Base-by-base conservation (phyloP, 179 eudicot species). In the Silene vulgaris region DNA sequence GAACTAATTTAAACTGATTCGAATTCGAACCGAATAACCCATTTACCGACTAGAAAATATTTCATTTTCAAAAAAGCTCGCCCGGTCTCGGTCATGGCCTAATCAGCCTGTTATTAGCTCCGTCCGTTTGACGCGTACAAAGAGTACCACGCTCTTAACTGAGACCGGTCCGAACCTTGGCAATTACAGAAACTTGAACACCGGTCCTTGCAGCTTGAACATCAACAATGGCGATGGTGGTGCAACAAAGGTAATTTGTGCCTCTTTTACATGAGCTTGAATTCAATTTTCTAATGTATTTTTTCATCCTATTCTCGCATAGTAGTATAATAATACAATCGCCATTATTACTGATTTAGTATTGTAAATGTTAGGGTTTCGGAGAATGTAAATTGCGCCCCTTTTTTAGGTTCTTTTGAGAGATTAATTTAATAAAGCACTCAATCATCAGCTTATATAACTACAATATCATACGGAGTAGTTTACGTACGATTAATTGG, bases 361-460 rank as follows among this genome's bases (percentile, higher is more conserved):
- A 45, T 9, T 29, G 40, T 29, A 65, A 30, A 65, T 65, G 37
- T 32, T 65, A 65, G 69, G 43, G 69, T 65, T 28, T 65, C 5
- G 29, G 43, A 54, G 11, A 2, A 30, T 28, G 40, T 6, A 29
- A 29, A 3, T 65, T 65, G 7, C 17, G 17, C 69, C 43, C 7
- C 40, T 1, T 29, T 30, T 30, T 64, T 28, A 2, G 9, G 11
- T 63, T 63, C n/a, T 7, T 23, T 64, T 26, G 68, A 26, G 32
- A 65, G 8, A n/a, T 65, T 65, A 65, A 30, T 65, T 65, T 65
- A 65, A 65, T 65, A 5, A 30, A 65, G 69, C 69, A 65, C 2
- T 1, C 69, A 65, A 65, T 28, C 69, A 13, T 16, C 1, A 65
- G 13, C 69, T n/a, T 65, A 65, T 12, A 29, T 29, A 65, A 65